Base-by-base conservation (phyloP, 2,329 filamentous ascomycete species). In the Stemphylium vesicarium region DNA sequence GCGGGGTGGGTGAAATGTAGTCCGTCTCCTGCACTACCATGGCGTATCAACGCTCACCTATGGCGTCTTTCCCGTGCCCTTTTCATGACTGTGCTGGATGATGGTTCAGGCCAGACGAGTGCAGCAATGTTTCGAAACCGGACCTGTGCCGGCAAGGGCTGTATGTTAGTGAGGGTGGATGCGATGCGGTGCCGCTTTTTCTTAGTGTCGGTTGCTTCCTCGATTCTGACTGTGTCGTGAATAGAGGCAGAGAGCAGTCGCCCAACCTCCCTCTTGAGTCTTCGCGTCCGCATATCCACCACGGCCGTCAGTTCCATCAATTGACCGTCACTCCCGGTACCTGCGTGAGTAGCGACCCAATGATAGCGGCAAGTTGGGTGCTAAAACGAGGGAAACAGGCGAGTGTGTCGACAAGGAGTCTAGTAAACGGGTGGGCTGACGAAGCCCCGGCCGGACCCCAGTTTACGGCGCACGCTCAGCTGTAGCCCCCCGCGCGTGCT, bases 401-500 rank as follows among this genome's bases (percentile, higher is more conserved):
- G 56, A 57, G 57, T 47, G 61, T 57, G 38, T 57, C 54, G 54
- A 20, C 42, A 62, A 46, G 24, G 41, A 56, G 57, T 13, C 36
- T 51, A 52, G 49, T 36, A 32, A 53, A 42, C 53, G 45, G 44
- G 58, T 43, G 41, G 55, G 56, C 52, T 49, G 56, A 55, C 46
- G 52, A 55, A 55, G 48, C 53, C 47, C 51, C 48, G 48, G 37
- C 53, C 40, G 56, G 53, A 56, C 56, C 52, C 65, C 56, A 56
- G 55, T 44, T 49, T 40, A 53, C 47, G 37, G 55, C 56, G 56
- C 64, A 62, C 58, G 50, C 49, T 63, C 63, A 67, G 62, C 64
- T 58, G 44, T 44, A 49, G 38, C 50, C 61, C 63, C 67, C 63
- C 65, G 59, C 63, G 60, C 45, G 53, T 36, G 29, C 40, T 56